These are phyloP conservation scores for Cyclotella baltica DNA, from an alignment of 108 stramenopile species.

Conservation along the genomic window DNA sequence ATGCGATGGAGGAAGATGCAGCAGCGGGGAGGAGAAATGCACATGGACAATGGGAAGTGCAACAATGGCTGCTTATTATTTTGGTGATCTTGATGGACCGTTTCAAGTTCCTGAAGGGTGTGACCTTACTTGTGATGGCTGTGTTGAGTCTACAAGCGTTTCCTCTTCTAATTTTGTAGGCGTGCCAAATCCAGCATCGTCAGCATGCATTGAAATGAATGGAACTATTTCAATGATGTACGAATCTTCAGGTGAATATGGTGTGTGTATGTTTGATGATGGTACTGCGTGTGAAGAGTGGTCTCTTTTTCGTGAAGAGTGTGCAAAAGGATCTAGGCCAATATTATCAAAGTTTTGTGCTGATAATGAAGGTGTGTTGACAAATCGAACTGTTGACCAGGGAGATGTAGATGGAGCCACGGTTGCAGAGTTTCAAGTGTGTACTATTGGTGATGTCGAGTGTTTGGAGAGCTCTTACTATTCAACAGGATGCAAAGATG, in stretches of 20 bases:
- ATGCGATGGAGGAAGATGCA: constrained; percentile 6
- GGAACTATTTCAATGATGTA: neutral
- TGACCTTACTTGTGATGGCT: neutral
- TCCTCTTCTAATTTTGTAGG: neutral
- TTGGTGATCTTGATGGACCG: neutral
- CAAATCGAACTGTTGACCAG: neutral
- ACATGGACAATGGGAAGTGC: neutral
- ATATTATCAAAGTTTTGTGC: neutral
- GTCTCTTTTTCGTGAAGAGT: neutral
- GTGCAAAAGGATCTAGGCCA: neutral
- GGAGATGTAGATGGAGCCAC: too few relatives aligned
- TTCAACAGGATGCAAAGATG: neutral
- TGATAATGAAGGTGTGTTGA: neutral
- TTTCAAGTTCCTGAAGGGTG: constrained; percentile 14
- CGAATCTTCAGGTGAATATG: neutral
- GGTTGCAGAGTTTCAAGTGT: neutral
- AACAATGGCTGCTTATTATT: neutral
- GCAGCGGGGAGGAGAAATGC: constrained; percentile 2
- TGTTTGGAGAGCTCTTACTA: neutral
- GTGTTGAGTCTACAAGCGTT: neutral
- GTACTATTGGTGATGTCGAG: neutral
- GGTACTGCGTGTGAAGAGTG: constrained; percentile 1
- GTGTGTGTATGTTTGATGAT: constrained; percentile 1
- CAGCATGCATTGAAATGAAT: neutral
- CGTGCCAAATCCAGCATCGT: neutral